Percentiles rank a stretch among this genome's conserved stretches.
Conservation (phyloP, 2,329 filamentous ascomycete species). For the Escovopsis weberi region DNA sequence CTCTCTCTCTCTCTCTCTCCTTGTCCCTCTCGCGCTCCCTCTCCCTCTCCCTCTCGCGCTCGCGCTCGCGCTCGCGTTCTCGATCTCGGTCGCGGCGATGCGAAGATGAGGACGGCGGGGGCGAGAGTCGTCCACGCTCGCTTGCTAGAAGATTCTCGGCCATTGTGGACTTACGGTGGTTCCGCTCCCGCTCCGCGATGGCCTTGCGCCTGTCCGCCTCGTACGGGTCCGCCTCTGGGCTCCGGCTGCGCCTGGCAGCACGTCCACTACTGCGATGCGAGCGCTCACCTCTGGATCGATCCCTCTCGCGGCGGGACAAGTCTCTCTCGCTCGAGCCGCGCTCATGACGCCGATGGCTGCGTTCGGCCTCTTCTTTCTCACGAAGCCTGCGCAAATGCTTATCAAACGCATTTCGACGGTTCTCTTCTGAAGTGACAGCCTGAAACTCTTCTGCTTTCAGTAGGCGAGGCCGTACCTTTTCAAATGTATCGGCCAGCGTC, state of each 20-base stretch:
- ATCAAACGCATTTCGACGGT: slow-evolving; percentile 73
- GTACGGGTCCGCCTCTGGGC: slow-evolving; percentile 85
- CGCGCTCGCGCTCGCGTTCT: slow-evolving; percentile 27
- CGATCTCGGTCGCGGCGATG: slow-evolving; percentile 27
- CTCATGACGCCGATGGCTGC: slow-evolving; percentile 43
- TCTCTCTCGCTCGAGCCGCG: slow-evolving; percentile 37
- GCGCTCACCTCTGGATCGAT: slow-evolving; percentile 44
- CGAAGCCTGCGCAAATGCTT: slow-evolving; percentile 82
- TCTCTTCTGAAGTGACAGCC: slow-evolving; percentile 68
- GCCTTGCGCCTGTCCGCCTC: slow-evolving; percentile 91
- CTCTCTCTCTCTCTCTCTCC: no score
- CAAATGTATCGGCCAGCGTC: slow-evolving; percentile 65
- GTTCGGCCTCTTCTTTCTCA: slow-evolving; percentile 74
- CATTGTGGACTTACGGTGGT: slow-evolving; percentile 69
- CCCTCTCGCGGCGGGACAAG: slow-evolving; percentile 47
- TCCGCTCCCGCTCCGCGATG: slow-evolving; percentile 84
- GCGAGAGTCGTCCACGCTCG: slow-evolving; percentile 33
- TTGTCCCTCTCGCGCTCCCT: slow-evolving; percentile 14
- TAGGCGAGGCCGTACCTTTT: slow-evolving; percentile 68
- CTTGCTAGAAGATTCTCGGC: slow-evolving; percentile 45
- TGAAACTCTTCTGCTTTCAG: slow-evolving; percentile 74
- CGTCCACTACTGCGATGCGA: slow-evolving; percentile 44
- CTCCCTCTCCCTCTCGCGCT: slow-evolving; percentile 3
- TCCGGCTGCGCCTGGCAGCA: slow-evolving; percentile 56
- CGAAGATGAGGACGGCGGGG: slow-evolving; percentile 20